Evolutionary conservation across 257 asterid species (phyloP).

Genomic region (Rhazya stricta): DNA sequence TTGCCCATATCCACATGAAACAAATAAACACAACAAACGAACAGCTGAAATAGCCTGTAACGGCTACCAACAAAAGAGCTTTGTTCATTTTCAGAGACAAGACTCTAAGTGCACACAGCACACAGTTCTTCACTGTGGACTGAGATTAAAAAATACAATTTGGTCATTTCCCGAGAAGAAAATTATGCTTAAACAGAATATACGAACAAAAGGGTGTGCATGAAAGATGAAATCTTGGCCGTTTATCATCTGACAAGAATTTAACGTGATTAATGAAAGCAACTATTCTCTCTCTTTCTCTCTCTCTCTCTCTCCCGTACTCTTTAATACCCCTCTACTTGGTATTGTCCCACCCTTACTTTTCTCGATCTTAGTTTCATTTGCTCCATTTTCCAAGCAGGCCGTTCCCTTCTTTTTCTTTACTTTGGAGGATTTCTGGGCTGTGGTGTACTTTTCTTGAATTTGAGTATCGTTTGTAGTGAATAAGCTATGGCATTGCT

Average conservation of each 20-base stretch:
- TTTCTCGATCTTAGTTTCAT: constrained; percentile 8
- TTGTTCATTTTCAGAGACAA: constrained; percentile 30
- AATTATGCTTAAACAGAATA: neutral
- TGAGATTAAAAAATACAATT: constrained; percentile 21
- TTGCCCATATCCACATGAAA: constrained; percentile 15
- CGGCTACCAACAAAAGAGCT: constrained; percentile 63
- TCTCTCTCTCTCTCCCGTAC: constrained; percentile 20
- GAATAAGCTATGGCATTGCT: constrained; percentile 31
- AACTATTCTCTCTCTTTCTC: constrained; percentile 17
- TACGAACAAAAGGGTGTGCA: constrained; percentile 14
- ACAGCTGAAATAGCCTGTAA: constrained; percentile 26
- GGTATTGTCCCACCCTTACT: constrained; percentile 18
- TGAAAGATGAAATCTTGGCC: constrained; percentile 34
- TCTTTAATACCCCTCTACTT: constrained; percentile 34
- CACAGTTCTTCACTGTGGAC: constrained; percentile 25
- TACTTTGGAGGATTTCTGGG: constrained; percentile 3
- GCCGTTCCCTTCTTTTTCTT: constrained; percentile 6
- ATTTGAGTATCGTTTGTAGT: neutral
- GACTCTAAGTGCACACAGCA: constrained; percentile 12
- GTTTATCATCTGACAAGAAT: constrained; percentile 55
- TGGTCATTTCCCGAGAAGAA: constrained; percentile 22
- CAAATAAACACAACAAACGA: constrained; percentile 24
- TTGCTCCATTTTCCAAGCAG: constrained; percentile 7
- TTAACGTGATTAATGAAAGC: constrained; percentile 34
- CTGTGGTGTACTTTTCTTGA: constrained; percentile 2